Evolutionary conservation across 73 alveolate species (phyloP).

Genomic region (Tetrahymena elliotti): DNA sequence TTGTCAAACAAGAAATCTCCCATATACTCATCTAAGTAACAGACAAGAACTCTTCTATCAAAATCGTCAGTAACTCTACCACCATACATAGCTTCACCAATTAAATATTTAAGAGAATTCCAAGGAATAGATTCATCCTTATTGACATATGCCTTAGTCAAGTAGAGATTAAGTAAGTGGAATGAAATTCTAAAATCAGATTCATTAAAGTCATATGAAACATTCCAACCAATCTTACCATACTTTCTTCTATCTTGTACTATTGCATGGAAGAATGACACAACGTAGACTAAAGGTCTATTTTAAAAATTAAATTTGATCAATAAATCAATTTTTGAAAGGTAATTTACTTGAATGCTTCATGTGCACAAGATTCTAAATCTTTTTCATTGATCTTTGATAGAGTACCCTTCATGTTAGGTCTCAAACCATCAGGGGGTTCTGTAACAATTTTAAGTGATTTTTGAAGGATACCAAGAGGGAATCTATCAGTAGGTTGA

Average conservation of each 20-base stretch:
- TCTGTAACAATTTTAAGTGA: constrained; percentile 90
- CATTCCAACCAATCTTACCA: constrained; percentile 98
- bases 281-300: constrained; percentile 82
- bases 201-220: constrained; percentile 95
- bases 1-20: constrained; percentile 96
- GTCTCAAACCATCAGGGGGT: constrained; percentile 96
- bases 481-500: constrained; percentile 1
- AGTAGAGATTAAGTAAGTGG: constrained; percentile 82
- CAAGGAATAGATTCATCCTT: constrained; percentile 89
- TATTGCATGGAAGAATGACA: constrained; percentile 95
- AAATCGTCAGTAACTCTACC: constrained; percentile 97
- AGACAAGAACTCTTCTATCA: constrained; percentile 82
- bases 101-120: constrained; percentile 81
- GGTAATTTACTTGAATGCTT: not conserved
- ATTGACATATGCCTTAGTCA: constrained; percentile 70
- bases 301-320: constrained; percentile 10
- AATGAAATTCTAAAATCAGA: constrained; percentile 91
- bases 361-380: constrained; percentile 72
- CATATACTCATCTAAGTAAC: constrained; percentile 88
- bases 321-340: constrained; percentile 67
- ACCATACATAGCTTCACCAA: constrained; percentile 94
- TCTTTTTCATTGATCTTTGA: constrained; percentile 78
- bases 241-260: constrained; percentile 89
- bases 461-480: not conserved
- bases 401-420: constrained; percentile 76